phyloP scores from a whole-genome alignment of 2,329 filamentous ascomycete genomes.

The Talaromyces piceae region DNA sequence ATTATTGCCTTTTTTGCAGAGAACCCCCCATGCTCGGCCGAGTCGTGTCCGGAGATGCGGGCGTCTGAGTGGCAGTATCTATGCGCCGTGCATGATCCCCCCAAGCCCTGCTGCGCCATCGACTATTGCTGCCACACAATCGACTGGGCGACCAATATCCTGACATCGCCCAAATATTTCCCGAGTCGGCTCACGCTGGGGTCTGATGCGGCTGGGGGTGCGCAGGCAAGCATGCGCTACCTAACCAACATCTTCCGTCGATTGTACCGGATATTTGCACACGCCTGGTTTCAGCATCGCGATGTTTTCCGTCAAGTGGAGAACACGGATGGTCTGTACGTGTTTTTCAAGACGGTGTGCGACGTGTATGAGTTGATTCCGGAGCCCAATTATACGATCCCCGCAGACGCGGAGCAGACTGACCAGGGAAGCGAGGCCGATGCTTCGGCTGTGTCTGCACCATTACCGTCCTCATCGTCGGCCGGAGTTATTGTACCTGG shows the following conservation, averaged over 20 bases:
- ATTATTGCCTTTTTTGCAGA: slow-evolving; percentile 92
- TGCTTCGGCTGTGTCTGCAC: slow-evolving; percentile 11
- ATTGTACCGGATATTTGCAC: slow-evolving; percentile 92
- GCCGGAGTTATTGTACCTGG: slow-evolving; percentile 15
- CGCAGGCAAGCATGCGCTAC: slow-evolving; percentile 50
- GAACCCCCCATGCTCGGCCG: slow-evolving; percentile 75
- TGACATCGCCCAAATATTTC: slow-evolving; percentile 92
- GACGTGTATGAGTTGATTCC: slow-evolving; percentile 85
- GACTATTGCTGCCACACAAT: slow-evolving; percentile 99
- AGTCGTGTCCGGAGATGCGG: slow-evolving; percentile 95
- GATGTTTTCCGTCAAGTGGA: slow-evolving; percentile 94
- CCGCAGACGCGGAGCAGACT: slow-evolving; percentile 78
- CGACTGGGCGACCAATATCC: slow-evolving; percentile 91
- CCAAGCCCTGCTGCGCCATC: slow-evolving; percentile 95
- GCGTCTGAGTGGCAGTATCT: slow-evolving; percentile 98
- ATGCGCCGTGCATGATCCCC: slow-evolving; percentile 92
- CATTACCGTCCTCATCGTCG: slow-evolving; percentile 7
- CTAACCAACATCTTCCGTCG: slow-evolving; percentile 91
- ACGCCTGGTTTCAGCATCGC: slow-evolving; percentile 97
- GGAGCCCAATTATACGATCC: slow-evolving; percentile 91
- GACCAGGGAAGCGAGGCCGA: slow-evolving; percentile 8
- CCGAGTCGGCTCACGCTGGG: slow-evolving; percentile 69
- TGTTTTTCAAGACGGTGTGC: slow-evolving; percentile 95
- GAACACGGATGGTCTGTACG: slow-evolving; percentile 80
- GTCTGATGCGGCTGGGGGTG: slow-evolving; percentile 34